Base-by-base conservation (phyloP, 1,284 basidiomycete species). In the Flammula alnicola region DNA sequence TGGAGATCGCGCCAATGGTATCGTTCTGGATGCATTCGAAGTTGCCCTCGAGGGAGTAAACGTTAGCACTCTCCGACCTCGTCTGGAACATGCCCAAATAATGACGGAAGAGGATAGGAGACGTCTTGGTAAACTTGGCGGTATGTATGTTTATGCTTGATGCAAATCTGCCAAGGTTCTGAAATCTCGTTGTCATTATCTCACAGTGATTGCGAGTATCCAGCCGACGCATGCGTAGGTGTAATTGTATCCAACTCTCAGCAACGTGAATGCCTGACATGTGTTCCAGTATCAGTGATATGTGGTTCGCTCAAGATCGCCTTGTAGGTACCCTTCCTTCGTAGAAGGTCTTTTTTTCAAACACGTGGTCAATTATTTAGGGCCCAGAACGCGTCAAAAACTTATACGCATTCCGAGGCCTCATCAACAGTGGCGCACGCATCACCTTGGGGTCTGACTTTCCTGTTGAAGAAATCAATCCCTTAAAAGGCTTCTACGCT, bases 71-170 rank as follows among this genome's bases (percentile, higher is more conserved):
- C 70, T 85, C 35, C 76, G 93, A 25, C 86, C 91, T 35, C 80
- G 95, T 17, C 78, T 96, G n/a, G 93, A 97, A 64, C 93, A 97
- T 68, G 91, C 91, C 3, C 93, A 96, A 68, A 86, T 96, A 58
- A 74, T 94, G 65, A 83, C 81, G 0, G 70, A 75, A 23, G 72
- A 72, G 1, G 93, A 96, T 63, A 81, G 95, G 69, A 68, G 70
- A 29, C 80, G 92, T 7, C 78, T 93, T 19, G 91, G 85, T 2
- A 76, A 75, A 51, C 78, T 95, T 10, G 91, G 91, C 46, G 84
- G 90, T 89, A 56, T 58, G 72, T 65, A 36, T 25, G 42, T 40
- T 12, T 8, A 16, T 33, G 5, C 23, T 16, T 6, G 32, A 33
- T 44, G 14, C 4, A 32, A 9, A 14, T 25, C 3, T 14, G 12